A percentile compares a stretch with the other conserved stretches of the same genome.
Evolutionary conservation across 2,329 filamentous ascomycete species (phyloP).

Genomic region (Aspergillus oerlinghausenensis): DNA sequence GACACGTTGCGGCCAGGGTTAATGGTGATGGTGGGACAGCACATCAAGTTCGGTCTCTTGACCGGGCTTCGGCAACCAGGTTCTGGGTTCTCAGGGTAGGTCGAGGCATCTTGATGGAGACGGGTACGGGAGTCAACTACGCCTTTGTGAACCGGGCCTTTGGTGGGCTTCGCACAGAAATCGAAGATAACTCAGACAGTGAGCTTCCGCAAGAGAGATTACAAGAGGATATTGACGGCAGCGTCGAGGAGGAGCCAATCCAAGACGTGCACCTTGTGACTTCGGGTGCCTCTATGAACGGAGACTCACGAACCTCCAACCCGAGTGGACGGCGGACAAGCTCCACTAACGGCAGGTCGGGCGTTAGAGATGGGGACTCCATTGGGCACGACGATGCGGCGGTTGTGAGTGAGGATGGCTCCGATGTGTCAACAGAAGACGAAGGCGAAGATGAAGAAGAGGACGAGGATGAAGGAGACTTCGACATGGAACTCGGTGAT

Average conservation of each 20-base stretch:
- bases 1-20: slow-evolving; percentile 31
- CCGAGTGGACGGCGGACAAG: neutral
- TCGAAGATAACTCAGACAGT: slow-evolving; percentile 33
- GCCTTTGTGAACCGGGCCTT: slow-evolving; percentile 57
- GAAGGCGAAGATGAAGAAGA: slow-evolving; percentile 19
- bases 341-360: slow-evolving; percentile 10
- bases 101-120: slow-evolving; percentile 55
- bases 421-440: slow-evolving; percentile 19
- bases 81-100: slow-evolving; percentile 60
- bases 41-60: slow-evolving; percentile 27
- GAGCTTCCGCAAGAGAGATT: slow-evolving; percentile 41
- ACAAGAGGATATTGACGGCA: slow-evolving; percentile 47
- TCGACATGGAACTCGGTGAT: slow-evolving; percentile 28
- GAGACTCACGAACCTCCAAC: neutral
- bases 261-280: slow-evolving; percentile 29
- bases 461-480: slow-evolving; percentile 26
- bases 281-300: slow-evolving; percentile 2
- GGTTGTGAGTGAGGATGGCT: neutral
- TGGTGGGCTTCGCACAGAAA: slow-evolving; percentile 51
- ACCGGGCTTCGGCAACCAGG: slow-evolving; percentile 30
- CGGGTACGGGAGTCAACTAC: slow-evolving; percentile 53
- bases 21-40: slow-evolving; percentile 13
- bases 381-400: neutral
- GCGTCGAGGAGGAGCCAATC: slow-evolving; percentile 43
- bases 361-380: slow-evolving; percentile 13